These are phyloP conservation scores for Lactarius hatsudake DNA, from an alignment of 768 basidiomycete species.

Conservation along the genomic window DNA sequence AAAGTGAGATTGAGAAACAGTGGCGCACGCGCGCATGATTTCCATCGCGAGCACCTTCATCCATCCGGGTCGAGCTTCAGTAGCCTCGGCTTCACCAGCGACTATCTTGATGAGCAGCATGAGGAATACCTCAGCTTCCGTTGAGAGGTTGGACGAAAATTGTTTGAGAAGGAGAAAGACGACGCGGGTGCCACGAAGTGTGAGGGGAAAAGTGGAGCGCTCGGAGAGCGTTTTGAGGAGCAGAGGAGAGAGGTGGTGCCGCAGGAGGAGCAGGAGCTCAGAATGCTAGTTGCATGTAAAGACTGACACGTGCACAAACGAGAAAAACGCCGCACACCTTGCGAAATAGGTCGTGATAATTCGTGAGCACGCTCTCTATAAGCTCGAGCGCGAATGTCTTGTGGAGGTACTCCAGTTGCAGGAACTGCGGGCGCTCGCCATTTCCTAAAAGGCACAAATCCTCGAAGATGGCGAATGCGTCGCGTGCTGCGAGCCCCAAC, in stretches of 20 bases:
- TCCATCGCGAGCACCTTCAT: slow-evolving; percentile 29
- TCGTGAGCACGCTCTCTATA: slow-evolving; percentile 92
- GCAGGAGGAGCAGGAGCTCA: slow-evolving; percentile 83
- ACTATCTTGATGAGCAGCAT: slow-evolving; percentile 16
- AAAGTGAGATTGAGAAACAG: background rate
- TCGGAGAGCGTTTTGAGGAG: slow-evolving; percentile 84
- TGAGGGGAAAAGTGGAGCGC: slow-evolving; percentile 78
- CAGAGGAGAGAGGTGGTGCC: slow-evolving; percentile 75
- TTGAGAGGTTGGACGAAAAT: slow-evolving; percentile 55
- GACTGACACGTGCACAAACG: background rate
- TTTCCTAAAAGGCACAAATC: slow-evolving; percentile 90
- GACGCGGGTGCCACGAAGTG: slow-evolving; percentile 87
- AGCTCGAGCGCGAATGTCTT: slow-evolving; percentile 97
- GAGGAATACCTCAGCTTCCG: slow-evolving; percentile 61
- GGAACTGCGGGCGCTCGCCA: slow-evolving; percentile 54
- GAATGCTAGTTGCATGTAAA: slow-evolving; percentile 51
- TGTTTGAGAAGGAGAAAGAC: slow-evolving; percentile 61
- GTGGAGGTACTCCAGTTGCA: slow-evolving; percentile 78
- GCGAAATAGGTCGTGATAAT: slow-evolving; percentile 83
- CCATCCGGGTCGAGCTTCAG: slow-evolving; percentile 21
- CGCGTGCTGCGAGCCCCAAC: slow-evolving; percentile 73
- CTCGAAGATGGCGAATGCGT: slow-evolving; percentile 86
- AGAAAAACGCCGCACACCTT: slow-evolving; percentile 46
- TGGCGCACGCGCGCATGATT: slow-evolving; percentile 26
- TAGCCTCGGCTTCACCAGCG: slow-evolving; percentile 3